These are phyloP conservation scores for Paracorniculantispora psalliotae DNA, from an alignment of 2,329 filamentous ascomycete species.

Conservation along the genomic window DNA sequence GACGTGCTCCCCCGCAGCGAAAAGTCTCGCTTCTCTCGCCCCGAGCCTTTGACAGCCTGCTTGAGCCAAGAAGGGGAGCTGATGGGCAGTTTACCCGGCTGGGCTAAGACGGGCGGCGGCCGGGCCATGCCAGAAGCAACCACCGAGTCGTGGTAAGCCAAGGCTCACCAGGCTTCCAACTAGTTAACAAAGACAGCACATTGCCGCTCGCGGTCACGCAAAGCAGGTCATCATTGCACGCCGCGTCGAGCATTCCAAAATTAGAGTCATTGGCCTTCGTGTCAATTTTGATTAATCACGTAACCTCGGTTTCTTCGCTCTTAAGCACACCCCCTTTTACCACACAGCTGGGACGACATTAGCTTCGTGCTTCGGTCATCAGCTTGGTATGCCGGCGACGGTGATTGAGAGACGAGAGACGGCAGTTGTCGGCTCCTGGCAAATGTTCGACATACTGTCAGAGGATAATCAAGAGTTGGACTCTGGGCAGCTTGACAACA, in stretches of 20 bases:
- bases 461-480: neutral
- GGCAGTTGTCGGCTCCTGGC: neutral
- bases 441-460: neutral
- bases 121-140: slow-evolving; percentile 2
- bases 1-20: neutral
- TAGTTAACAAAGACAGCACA: neutral
- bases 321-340: neutral
- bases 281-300: neutral
- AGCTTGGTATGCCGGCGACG: neutral
- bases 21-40: neutral
- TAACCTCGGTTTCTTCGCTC: neutral
- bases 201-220: neutral
- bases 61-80: neutral
- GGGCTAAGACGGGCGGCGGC: neutral
- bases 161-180: neutral
- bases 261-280: neutral
- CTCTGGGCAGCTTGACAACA: neutral
- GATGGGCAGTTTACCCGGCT: neutral
- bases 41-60: neutral
- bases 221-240: neutral
- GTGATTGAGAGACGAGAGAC: neutral
- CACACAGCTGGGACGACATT: neutral
- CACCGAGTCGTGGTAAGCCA: neutral
- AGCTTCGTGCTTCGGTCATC: slow-evolving; percentile 6
- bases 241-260: neutral